Evolutionary conservation across 148 eudicot species (phyloP).

Genomic region (Camellia lanceoleosa): DNA sequence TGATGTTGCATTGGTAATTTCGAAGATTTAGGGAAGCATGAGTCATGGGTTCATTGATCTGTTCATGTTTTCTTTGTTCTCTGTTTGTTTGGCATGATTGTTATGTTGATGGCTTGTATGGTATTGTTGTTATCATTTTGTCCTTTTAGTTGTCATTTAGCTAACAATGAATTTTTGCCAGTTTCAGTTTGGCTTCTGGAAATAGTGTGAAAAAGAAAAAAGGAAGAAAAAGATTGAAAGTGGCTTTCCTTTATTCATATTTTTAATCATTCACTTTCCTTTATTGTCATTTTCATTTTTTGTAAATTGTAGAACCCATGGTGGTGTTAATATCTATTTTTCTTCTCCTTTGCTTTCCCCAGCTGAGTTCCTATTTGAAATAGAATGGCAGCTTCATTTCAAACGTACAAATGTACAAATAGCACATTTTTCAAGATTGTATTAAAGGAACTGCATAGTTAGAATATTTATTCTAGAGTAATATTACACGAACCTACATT

Average conservation of each 20-base stretch:
- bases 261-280: background rate
- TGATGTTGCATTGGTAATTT: slow-evolving; percentile 1
- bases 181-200: background rate
- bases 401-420: background rate
- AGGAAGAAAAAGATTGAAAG: background rate
- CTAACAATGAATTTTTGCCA: background rate
- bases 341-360: background rate
- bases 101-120: background rate
- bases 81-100: background rate
- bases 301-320: background rate
- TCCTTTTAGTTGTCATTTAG: background rate
- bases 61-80: background rate
- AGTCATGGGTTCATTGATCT: background rate
- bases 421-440: background rate
- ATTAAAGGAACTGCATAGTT: background rate
- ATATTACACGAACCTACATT: background rate
- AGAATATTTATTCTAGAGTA: background rate
- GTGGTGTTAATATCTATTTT: background rate
- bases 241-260: background rate
- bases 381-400: background rate
- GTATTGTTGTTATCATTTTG: background rate
- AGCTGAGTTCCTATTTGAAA: background rate
- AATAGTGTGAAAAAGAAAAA: background rate
- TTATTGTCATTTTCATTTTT: background rate
- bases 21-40: background rate